Percentiles rank a stretch among this genome's conserved stretches.
Conservation (phyloP, 164 flowering plant species). For the Aristolochia californica region DNA sequence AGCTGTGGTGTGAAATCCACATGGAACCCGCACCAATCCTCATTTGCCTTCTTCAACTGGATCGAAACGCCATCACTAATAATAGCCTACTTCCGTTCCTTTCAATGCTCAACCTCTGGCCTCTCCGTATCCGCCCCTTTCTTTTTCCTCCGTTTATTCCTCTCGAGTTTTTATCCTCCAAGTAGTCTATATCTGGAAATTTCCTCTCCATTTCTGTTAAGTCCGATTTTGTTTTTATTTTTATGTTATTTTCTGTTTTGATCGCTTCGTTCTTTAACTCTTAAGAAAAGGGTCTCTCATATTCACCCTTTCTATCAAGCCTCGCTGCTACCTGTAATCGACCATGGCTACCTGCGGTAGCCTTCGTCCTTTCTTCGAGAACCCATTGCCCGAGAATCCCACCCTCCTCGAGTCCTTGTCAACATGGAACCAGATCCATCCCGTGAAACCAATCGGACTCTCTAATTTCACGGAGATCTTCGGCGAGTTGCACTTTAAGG, state of each 20-base stretch:
- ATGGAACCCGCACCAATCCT: neutral
- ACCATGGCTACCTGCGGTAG: slow-evolving; percentile 65
- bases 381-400: slow-evolving; percentile 43
- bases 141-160: neutral
- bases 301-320: neutral
- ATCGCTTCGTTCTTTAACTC: neutral
- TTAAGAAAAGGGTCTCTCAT: neutral
- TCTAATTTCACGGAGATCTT: slow-evolving; percentile 60
- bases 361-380: slow-evolving; percentile 56
- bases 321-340: neutral
- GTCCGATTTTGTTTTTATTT: neutral
- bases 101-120: neutral
- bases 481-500: slow-evolving; percentile 69
- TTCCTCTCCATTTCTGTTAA: no score
- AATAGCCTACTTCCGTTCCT: neutral
- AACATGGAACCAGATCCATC: slow-evolving; percentile 42
- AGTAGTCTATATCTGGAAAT: neutral
- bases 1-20: neutral
- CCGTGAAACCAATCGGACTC: slow-evolving; percentile 12
- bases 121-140: neutral
- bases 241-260: neutral
- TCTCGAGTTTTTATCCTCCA: neutral
- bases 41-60: neutral
- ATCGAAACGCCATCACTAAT: neutral
- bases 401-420: slow-evolving; percentile 42